Evolutionary conservation across 176 grass and related monocot species (phyloP).

Genomic region (Elymus sibiricus): DNA sequence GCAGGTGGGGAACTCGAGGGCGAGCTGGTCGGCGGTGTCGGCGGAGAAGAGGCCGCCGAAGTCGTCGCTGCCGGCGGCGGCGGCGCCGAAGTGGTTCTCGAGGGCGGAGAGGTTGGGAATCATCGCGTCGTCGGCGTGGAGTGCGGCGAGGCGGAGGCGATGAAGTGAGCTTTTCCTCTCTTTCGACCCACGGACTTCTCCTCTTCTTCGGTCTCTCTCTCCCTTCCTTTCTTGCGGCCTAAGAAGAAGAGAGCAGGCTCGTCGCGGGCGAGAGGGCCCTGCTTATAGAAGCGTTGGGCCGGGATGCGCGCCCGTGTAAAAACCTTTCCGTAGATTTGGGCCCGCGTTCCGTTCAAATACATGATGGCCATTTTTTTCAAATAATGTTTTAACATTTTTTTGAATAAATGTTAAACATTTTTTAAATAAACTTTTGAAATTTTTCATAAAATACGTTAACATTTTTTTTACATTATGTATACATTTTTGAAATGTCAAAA

Average conservation of each 20-base stretch:
- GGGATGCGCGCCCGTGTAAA: neutral
- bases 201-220: neutral
- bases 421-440: too few species aligned
- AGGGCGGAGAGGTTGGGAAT: conserved; percentile 58
- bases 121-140: conserved; percentile 37
- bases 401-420: too few species aligned
- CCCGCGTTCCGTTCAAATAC: too few species aligned
- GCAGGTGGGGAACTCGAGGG: conserved; percentile 39
- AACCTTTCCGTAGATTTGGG: too few species aligned
- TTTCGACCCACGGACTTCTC: neutral
- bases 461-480: too few species aligned
- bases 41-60: neutral
- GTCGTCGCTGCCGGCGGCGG: neutral
- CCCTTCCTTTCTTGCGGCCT: conserved; percentile 29
- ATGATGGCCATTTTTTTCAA: too few species aligned
- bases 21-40: conserved; percentile 25
- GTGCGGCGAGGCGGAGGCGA: neutral
- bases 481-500: too few species aligned
- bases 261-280: neutral
- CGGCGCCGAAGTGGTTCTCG: conserved; percentile 38
- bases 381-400: too few species aligned
- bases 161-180: neutral
- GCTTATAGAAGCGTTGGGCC: neutral
- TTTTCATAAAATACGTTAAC: too few species aligned
- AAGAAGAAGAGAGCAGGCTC: conserved; percentile 15